These are phyloP conservation scores for Begonia fuchsioides DNA, from an alignment of 306 rosid species.

Conservation along the genomic window DNA sequence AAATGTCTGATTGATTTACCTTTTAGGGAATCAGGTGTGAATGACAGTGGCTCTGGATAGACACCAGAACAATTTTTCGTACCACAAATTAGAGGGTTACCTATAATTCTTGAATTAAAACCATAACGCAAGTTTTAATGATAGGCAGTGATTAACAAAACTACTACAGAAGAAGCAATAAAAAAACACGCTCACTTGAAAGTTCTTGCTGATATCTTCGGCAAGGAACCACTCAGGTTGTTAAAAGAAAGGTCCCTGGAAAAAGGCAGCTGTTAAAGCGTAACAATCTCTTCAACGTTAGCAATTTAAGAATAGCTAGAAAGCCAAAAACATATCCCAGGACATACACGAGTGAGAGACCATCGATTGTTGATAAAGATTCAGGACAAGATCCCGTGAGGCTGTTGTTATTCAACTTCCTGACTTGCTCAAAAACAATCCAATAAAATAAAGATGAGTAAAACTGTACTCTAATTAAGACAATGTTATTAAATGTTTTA, in stretches of 20 bases:
- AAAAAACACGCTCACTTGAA: conserved; percentile 52
- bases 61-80: conserved; percentile 72
- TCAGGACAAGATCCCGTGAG: conserved; percentile 75
- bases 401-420: conserved; percentile 94
- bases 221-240: conserved; percentile 81
- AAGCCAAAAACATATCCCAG: conserved; percentile 1
- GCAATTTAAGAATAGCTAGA: conserved; percentile 4
- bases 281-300: no score
- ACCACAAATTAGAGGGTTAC: conserved; percentile 87
- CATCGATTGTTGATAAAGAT: conserved; percentile 54
- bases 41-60: conserved; percentile 83
- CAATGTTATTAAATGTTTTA: background rate
- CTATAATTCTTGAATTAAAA: conserved; percentile 47
- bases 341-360: conserved; percentile 88
- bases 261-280: no score
- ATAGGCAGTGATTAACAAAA: background rate
- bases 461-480: background rate
- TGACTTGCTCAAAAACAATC: conserved; percentile 25
- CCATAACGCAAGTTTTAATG: background rate
- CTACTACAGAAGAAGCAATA: background rate
- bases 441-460: no score
- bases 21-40: conserved; percentile 51
- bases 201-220: conserved; percentile 80
- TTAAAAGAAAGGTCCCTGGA: conserved; percentile 83
- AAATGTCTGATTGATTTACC: conserved; percentile 26